Base-by-base conservation (phyloP, 805 yeast genomes). In the Candida vartiovaarae region DNA sequence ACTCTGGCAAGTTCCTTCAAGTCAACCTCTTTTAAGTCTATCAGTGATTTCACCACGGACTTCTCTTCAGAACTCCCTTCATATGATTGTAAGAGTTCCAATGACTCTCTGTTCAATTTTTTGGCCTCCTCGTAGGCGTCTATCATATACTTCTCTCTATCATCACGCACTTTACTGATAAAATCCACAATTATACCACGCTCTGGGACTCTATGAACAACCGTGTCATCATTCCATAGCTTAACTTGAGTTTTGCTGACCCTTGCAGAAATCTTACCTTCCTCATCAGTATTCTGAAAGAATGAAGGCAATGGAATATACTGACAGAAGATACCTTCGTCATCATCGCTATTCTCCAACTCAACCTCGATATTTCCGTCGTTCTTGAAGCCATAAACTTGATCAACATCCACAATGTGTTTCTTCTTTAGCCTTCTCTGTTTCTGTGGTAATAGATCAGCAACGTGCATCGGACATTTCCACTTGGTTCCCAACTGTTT, bases 381-480 rank as follows among this genome's bases (percentile, higher is more conserved):
- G 47, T 78, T 73, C 26, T 62, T 43, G 46, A 60, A 65, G 4
- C 82, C 82, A 33, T 81, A 65, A 1, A 73, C 59, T 44, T 78
- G 64, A 23, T 68, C 63, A 4, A 84, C 82, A 44, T 82, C 84
- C 6, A 80, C 59, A 25, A 72, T 64, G 4, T 70, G 62, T 37
- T 77, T 77, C 50, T 72, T 75, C 51, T 70, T 74, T 51, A 75
- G 69, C 55, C 72, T 68, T 41, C 88, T 65, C 41, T 62, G 53
- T 44, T 71, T 65, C 10, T 68, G 44, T 9, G 49, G 36, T 5
- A 52, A 38, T 15, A 55, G 43, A 40, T 49, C 49, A 39, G 52
- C 55, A 23, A 78, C 76, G 65, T 88, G 97, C 52, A 84, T 82
- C 2, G 96, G 98, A 62, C 96, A 93, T 65, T 77, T 80, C 98